Conservation (phyloP, 257 asterid species). For the Phtheirospermum japonicum region DNA sequence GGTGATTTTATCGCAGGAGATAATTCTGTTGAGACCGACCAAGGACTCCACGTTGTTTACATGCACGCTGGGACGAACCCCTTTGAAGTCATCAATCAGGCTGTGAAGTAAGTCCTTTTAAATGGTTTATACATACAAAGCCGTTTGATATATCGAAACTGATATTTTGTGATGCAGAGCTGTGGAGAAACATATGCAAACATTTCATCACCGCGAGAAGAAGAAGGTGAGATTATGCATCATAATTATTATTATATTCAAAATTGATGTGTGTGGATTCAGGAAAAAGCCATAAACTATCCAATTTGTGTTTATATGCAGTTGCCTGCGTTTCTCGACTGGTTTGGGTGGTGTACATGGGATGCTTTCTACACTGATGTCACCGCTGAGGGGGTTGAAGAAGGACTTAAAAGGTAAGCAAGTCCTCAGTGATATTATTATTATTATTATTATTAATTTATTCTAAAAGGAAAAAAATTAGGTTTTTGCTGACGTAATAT, state of each 20-base stretch:
- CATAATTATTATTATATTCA: slow-evolving; percentile 12
- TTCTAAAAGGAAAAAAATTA: not conserved
- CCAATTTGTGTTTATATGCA: slow-evolving; percentile 26
- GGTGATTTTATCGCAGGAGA: slow-evolving; percentile 64
- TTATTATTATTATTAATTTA: not conserved
- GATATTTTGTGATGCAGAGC: slow-evolving; percentile 46
- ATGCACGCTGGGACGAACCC: slow-evolving; percentile 93
- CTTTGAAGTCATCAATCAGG: slow-evolving; percentile 84
- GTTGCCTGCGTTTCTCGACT: slow-evolving; percentile 83
- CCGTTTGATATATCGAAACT: not conserved
- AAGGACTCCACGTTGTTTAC: slow-evolving; percentile 83
- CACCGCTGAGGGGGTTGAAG: slow-evolving; percentile 95
- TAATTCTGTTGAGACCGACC: slow-evolving; percentile 79
- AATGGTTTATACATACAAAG: not conserved
- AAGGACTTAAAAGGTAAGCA: slow-evolving; percentile 78
- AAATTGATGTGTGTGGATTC: slow-evolving; percentile 17
- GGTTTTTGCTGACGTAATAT: slow-evolving; percentile 1
- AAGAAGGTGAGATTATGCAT: slow-evolving; percentile 51
- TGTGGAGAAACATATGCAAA: slow-evolving; percentile 85
- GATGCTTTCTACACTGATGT: slow-evolving; percentile 99
- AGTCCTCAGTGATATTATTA: not conserved
- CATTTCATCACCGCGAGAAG: slow-evolving; percentile 85
- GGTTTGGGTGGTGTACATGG: slow-evolving; percentile 99
- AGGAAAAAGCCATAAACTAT: not conserved
- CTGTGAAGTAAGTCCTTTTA: slow-evolving; percentile 70